Base-by-base conservation (phyloP, 2,329 filamentous ascomycete genomes). In the Xylariaceae sp. region DNA sequence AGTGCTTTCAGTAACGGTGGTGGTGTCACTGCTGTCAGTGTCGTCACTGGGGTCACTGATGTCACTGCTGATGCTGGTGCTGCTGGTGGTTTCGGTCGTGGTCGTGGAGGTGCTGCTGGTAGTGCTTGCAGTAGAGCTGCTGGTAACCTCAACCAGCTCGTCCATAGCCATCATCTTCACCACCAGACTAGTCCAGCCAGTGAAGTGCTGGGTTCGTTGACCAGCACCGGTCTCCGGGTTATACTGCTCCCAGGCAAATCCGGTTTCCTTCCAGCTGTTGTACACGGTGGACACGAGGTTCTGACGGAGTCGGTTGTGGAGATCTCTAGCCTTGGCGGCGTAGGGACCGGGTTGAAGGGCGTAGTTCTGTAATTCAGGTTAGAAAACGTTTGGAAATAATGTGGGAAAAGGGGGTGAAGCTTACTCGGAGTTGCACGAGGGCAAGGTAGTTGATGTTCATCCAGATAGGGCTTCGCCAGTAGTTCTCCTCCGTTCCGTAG, bases 191-290 rank as follows among this genome's bases (percentile, higher is more conserved):
- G 94, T 99, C 94, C 94, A 99, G 54, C 94, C 94, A 0, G 94
- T 97, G 73, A 99, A 99, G 75, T 97, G 93, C 79, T 97, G 92
- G 4, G 92, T 97, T 48, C 94, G 83, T 79, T 97, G 93, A n/a
- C 94, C 94, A 56, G 84, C 83, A 51, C 94, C 94, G 2, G 90
- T 96, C 68, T 96, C 91, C 0, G 92, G 91, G 73, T 96, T 90
- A 74, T 97, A 99, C 77, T 99, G 94, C 76, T 99, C 94, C 93
- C 93, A 99, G 0, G 93, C 94, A 72, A 97, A 97, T 15, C 93
- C 93, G 0, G 94, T 97, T 71, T 90, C 85, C 71, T 87, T 80
- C 93, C 93, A 99, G 72, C 87, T 87, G 59, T 87, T 83, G 77
- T 88, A 97, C 11, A 97, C 89, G 1, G 92, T 97, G 55, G 92